These are phyloP conservation scores for Ophiosphaerella herpotricha DNA, from an alignment of 2,329 filamentous ascomycete genomes.

Conservation along the genomic window DNA sequence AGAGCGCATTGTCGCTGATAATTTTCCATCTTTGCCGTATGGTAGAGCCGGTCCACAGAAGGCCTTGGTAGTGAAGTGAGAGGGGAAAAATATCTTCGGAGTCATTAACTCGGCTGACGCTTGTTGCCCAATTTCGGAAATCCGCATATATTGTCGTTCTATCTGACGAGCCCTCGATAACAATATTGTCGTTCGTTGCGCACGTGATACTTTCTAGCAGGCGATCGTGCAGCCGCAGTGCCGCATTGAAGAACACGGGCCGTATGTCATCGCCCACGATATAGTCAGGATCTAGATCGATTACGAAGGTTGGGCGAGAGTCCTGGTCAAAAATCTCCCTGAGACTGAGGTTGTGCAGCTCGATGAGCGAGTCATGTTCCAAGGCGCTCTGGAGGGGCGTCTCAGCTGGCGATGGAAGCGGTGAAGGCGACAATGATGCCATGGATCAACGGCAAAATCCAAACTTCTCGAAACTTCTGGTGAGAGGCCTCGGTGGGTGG, in stretches of 20 bases:
- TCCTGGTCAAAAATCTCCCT: constrained; percentile 38
- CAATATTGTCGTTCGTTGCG: constrained; percentile 1
- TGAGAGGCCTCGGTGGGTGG: not conserved
- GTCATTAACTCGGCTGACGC: constrained; percentile 51
- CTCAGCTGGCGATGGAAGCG: constrained; percentile 3
- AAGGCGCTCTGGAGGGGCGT: constrained; percentile 6
- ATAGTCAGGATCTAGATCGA: constrained; percentile 38
- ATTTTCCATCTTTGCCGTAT: constrained; percentile 36
- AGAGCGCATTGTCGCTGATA: constrained; percentile 28
- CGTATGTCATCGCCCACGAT: constrained; percentile 20
- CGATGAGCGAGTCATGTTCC: constrained; percentile 20
- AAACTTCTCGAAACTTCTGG: not conserved
- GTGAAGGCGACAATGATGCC: constrained; percentile 2
- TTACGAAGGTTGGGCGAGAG: constrained; percentile 37
- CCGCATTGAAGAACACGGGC: constrained; percentile 39
- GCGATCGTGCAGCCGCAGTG: constrained; percentile 33
- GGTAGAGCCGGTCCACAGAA: constrained; percentile 40
- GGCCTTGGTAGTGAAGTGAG: constrained; percentile 40
- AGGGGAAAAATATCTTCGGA: constrained; percentile 53
- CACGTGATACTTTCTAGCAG: constrained; percentile 34
- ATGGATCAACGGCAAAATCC: constrained; percentile 2
- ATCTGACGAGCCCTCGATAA: not conserved
- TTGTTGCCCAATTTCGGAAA: constrained; percentile 51
- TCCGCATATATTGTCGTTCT: constrained; percentile 35
- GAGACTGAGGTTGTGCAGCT: constrained; percentile 31